A percentile compares a stretch with the other conserved stretches of the same genome.
These are phyloP conservation scores for Spathaspora boniae DNA, from an alignment of 805 yeast genomes.

Conservation along the genomic window DNA sequence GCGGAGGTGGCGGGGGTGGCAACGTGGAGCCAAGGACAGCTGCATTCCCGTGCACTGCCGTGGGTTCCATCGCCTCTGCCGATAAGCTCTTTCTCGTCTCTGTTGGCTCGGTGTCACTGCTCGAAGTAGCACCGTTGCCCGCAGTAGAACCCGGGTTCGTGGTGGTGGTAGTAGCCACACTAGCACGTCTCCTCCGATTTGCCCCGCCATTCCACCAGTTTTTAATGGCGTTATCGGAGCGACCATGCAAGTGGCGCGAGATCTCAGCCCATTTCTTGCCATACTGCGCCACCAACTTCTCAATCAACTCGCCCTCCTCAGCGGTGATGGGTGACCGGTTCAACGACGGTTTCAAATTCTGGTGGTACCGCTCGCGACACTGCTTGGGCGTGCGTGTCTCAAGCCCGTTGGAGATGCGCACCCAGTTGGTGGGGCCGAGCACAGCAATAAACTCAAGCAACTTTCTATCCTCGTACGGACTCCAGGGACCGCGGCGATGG, in stretches of 20 bases:
- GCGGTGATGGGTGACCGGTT: constrained; percentile 79
- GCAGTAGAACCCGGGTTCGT: too few species aligned
- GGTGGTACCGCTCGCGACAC: constrained; percentile 88
- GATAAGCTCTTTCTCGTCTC: too few species aligned
- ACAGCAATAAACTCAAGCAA: constrained; percentile 64
- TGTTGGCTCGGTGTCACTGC: too few species aligned
- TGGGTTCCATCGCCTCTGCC: too few species aligned
- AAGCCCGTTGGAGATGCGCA: constrained; percentile 68
- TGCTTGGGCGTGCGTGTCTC: constrained; percentile 86
- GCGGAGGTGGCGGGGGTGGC: constrained; percentile 10
- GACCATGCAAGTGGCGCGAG: constrained; percentile 79
- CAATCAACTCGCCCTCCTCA: constrained; percentile 81
- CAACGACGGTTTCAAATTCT: constrained; percentile 80
- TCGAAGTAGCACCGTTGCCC: background rate
- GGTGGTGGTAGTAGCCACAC: constrained; percentile 5
- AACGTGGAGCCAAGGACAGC: background rate
- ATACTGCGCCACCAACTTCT: constrained; percentile 68
- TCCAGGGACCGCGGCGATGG: constrained; percentile 79
- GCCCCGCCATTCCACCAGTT: constrained; percentile 98
- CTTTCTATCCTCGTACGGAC: constrained; percentile 75
- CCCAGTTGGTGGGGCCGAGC: constrained; percentile 88
- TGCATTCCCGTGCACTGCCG: too few species aligned
- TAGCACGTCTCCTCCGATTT: constrained; percentile 62
- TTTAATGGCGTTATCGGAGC: constrained; percentile 87
- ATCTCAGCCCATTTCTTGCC: constrained; percentile 96